A percentile compares a stretch with the other conserved stretches of the same genome.
phyloP scores from a whole-genome alignment of 805 yeast genomes.

The Zygoascus biomembranicola region DNA sequence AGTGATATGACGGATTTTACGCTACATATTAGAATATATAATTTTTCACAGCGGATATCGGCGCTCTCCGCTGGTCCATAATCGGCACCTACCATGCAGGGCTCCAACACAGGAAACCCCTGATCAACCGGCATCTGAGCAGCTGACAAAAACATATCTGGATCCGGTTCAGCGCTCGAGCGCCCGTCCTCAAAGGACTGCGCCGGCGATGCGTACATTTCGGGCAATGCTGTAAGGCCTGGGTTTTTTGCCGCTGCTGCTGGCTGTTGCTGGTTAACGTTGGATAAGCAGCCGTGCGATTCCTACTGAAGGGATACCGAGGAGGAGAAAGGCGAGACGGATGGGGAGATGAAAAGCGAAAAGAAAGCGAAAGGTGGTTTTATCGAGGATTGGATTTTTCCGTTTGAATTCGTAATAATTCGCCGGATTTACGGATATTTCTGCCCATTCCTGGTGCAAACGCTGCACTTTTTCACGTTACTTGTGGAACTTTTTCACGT shows the following conservation, averaged over 20 bases:
- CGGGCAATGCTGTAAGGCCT: too few relatives aligned
- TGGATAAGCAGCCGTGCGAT: neutral
- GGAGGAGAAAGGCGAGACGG: neutral
- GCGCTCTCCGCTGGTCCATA: too few relatives aligned
- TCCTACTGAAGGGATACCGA: too few relatives aligned
- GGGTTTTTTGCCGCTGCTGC: neutral
- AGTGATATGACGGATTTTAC: constrained; percentile 15
- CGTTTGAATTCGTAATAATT: neutral
- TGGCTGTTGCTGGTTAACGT: neutral
- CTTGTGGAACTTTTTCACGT: neutral
- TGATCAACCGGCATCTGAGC: constrained; percentile 11
- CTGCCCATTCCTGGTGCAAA: neutral
- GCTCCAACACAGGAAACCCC: constrained; percentile 13
- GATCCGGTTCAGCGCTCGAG: neutral
- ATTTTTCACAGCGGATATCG: too few relatives aligned
- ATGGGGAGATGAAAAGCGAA: neutral
- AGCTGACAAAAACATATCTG: constrained; percentile 3
- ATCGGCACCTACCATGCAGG: neutral
- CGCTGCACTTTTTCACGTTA: neutral
- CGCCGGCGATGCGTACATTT: constrained; percentile 6
- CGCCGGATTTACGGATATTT: neutral
- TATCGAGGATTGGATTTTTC: neutral
- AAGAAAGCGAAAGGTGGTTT: neutral
- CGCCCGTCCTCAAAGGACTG: constrained; percentile 4
- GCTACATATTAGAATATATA: neutral